These are phyloP conservation scores for Ustilago curta DNA, from an alignment of 1,284 basidiomycete genomes.

Conservation along the genomic window DNA sequence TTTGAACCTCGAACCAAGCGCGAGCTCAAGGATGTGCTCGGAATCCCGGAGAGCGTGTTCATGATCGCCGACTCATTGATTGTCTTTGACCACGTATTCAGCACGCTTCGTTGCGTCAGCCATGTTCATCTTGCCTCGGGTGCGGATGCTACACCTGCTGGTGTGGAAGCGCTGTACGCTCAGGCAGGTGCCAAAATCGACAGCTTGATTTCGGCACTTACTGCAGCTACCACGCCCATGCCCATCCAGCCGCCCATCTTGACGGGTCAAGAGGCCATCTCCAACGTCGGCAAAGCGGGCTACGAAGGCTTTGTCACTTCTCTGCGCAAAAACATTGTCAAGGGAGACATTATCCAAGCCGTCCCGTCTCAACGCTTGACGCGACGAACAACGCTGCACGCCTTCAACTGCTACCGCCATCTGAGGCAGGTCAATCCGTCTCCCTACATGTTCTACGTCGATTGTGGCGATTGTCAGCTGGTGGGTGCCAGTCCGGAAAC, in stretches of 20 bases:
- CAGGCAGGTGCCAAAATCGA: constrained; percentile 45
- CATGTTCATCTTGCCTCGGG: constrained; percentile 83
- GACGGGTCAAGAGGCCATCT: constrained; percentile 72
- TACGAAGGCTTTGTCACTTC: constrained; percentile 92
- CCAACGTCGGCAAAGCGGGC: constrained; percentile 92
- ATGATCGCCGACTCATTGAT: constrained; percentile 95
- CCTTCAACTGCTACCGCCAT: constrained; percentile 96
- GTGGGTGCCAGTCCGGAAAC: constrained; percentile 98
- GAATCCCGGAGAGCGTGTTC: constrained; percentile 93
- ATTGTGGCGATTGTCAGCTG: constrained; percentile 85
- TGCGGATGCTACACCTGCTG: constrained; percentile 72
- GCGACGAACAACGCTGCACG: constrained; percentile 87
- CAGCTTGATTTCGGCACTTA: constrained; percentile 38
- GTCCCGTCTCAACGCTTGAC: constrained; percentile 93
- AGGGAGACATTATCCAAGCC: constrained; percentile 98
- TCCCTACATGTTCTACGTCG: constrained; percentile 99
- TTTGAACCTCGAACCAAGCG: constrained; percentile 80
- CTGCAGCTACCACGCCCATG: constrained; percentile 73
- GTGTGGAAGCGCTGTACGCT: constrained; percentile 65
- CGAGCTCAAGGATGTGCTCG: constrained; percentile 77
- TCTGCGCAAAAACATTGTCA: constrained; percentile 92
- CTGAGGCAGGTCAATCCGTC: constrained; percentile 94
- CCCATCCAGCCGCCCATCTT: constrained; percentile 72
- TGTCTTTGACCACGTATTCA: constrained; percentile 96
- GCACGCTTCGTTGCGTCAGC: constrained; percentile 91